Base-by-base conservation (phyloP, 148 eudicot genomes). In the Amaranthus palmeri region DNA sequence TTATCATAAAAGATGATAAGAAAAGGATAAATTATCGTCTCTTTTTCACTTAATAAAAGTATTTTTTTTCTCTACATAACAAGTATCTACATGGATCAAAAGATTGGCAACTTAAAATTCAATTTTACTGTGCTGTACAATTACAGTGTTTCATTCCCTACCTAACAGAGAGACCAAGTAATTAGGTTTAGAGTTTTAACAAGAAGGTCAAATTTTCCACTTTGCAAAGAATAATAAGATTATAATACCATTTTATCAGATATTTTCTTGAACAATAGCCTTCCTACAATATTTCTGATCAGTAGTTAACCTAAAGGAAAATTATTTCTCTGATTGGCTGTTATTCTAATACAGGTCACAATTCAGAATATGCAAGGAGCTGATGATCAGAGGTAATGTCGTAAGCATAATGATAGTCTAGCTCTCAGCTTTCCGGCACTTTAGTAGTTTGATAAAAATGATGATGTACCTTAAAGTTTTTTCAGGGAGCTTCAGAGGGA, bases 311-410 rank as follows among this genome's bases (percentile, higher is more conserved):
- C 65, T 42, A 40, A 12, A 8, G 14, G 42, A 42, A 6, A 4
- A 13, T 3, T 36, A 59, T 2, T 44, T 63, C 5, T 62, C 81
- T 79, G 54, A 81, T 44, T 53, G 42, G 48, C 13, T 78, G 48
- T 43, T 65, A 70, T 57, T 58, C 75, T 59, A 67, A 60, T 52
- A 69, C 97, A 93, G 98, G 90, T 93, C 51, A 83, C 83, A 66
- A 80, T 93, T 76, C 96, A 91, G 68, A 91, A 79, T 60, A 82
- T 87, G 78, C 83, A 86, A 50, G 82, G 86, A 69, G 79, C 70
- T 25, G 83, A 76, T 67, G 86, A 87, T 77, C 69, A 78, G 74
- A 89, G 97, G 98, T 93, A 77, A 76, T 13, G 45, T 62, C 58
- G 52, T 47, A 68, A 3, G 36, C 48, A 53, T 68, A 18, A 18